These are phyloP conservation scores for Paspalum vaginatum DNA, from an alignment of 176 grass and related monocot genomes.

Conservation along the genomic window DNA sequence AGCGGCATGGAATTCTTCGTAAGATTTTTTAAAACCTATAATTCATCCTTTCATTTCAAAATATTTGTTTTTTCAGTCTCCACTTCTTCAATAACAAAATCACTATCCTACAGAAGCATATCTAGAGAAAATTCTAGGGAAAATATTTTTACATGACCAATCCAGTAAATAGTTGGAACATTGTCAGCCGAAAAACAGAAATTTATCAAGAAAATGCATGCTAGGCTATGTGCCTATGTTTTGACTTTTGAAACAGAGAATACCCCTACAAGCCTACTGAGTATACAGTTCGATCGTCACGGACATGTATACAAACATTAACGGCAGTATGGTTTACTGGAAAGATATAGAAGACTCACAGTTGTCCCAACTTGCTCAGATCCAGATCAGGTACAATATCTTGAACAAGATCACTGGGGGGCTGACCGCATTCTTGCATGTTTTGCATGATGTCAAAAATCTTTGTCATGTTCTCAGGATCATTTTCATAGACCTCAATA, in stretches of 20 bases:
- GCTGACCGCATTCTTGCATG: conserved; percentile 98
- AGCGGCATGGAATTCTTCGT: neutral
- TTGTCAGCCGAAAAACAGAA: neutral
- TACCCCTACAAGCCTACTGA: neutral
- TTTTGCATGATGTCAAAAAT: conserved; percentile 95
- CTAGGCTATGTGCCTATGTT: neutral
- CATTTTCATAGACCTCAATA: conserved; percentile 88
- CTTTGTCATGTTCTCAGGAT: conserved; percentile 79
- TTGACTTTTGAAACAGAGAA: neutral
- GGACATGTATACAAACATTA: conserved; percentile 1
- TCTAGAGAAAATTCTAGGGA: neutral
- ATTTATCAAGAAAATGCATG: neutral
- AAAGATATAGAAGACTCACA: conserved; percentile 59
- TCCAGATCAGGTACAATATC: conserved; percentile 87
- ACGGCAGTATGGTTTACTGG: neutral
- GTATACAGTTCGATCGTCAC: neutral
- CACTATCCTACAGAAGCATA: neutral
- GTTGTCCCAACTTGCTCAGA: conserved; percentile 77
- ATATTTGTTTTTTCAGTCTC: neutral
- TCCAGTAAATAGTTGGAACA: neutral
- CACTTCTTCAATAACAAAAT: conserved; percentile 1
- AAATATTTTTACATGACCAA: neutral
- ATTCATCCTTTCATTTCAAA: neutral
- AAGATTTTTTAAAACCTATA: neutral
- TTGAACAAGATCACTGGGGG: conserved; percentile 90